Base-by-base conservation (phyloP, 2,329 filamentous ascomycete species). In the Magnaporthiopsis incrustans region DNA sequence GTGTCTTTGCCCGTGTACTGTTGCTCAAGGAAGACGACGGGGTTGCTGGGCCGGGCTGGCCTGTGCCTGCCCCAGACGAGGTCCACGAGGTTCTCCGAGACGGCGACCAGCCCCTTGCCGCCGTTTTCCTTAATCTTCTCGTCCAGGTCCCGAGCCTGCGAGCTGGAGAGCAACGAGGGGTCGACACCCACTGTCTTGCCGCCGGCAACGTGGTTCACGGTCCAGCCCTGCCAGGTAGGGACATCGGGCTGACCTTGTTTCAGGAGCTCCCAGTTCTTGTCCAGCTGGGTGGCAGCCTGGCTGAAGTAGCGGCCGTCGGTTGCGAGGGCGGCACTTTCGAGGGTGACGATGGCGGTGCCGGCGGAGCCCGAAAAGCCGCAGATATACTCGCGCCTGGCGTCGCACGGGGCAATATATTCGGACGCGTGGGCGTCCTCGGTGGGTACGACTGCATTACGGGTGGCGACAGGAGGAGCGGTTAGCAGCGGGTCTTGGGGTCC, bases 231-330 rank as follows among this genome's bases (percentile, higher is more conserved):
- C 91, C 95, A 99, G 0, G 94, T 98, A 1, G 92, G 94, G 12
- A 97, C 92, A 75, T 96, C 92, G 73, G 95, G 91, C 60, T 97
- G 82, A 7, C 95, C 95, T 72, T 96, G 92, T 79, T 97, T 99
- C 67, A 99, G 81, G 57, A 99, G 81, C 61, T 85, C 80, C 95
- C 95, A 99, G 76, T 98, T 98, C 71, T 77, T 79, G 75, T 98
- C 95, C 35, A 99, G 85, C 76, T 99, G 92, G 71, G 93, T 91
- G 67, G 87, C 81, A 32, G 95, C 95, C 77, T 99, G 95, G 78
- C 96, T 98, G 82, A 98, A 99, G 77, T 99, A 99, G 68, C 95
- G 89, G 35, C 95, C 95, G 74, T 99, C 95, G 35, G 95, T 99
- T 15, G 95, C 92, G 65, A 99, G 80, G 18, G 92, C 91, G 22